These are phyloP conservation scores for Meira miltonrushii DNA, from an alignment of 1,284 basidiomycete species.

Conservation along the genomic window DNA sequence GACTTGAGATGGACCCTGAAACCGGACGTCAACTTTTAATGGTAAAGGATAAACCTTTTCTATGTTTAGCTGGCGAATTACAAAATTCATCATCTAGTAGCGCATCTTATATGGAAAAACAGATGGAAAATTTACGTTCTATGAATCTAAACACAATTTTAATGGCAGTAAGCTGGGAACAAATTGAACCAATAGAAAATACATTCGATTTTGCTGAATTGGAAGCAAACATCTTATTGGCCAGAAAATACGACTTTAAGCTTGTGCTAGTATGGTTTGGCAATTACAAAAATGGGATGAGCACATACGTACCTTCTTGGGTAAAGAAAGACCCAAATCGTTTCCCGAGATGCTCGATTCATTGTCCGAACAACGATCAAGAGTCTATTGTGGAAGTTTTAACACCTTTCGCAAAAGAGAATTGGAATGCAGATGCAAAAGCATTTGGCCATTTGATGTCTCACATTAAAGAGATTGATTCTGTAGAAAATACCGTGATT, in stretches of 20 bases:
- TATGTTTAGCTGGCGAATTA: conserved; percentile 6
- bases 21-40: neutral
- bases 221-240: neutral
- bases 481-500: conserved; percentile 3
- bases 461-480: neutral
- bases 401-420: neutral
- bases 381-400: neutral
- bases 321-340: conserved; percentile 1
- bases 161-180: conserved; percentile 2
- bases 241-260: neutral
- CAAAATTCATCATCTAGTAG: conserved; percentile 9
- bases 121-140: neutral
- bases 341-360: conserved; percentile 1
- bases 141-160: conserved; percentile 10
- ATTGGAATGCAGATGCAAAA: neutral
- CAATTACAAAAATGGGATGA: conserved; percentile 10
- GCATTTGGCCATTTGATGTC: neutral
- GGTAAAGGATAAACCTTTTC: conserved; percentile 5
- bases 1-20: too few relatives aligned
- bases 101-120: conserved; percentile 1
- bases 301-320: conserved; percentile 10
- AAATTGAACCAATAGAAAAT: conserved; percentile 8
- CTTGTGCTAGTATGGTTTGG: conserved; percentile 9
- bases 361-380: neutral
- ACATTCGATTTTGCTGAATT: conserved; percentile 5